Base-by-base conservation (phyloP, 1,284 basidiomycete genomes). In the Apiotrichum gracile region DNA sequence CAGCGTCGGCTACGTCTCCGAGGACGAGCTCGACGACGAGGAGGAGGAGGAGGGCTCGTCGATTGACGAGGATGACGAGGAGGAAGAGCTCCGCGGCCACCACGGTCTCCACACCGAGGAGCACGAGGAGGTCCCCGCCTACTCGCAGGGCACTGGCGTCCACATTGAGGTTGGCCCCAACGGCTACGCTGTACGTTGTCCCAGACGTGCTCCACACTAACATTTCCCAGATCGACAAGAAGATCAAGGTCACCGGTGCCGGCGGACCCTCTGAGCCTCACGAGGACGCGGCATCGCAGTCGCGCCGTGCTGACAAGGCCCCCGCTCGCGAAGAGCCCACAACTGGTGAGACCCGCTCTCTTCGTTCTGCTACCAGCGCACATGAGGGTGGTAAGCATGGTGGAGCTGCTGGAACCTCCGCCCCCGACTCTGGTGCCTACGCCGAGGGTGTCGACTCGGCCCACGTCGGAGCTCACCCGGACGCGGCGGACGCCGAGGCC, bases 21-120 rank as follows among this genome's bases (percentile, higher is more conserved):
- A 85, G 56, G 88, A 88, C 53, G 86, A 87, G 3, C 85, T 86
- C 40, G 86, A 85, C 2, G 81, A 80, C 34, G 82, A 83, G 47
- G 82, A 80, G 16, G 82, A 84, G 21, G 82, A 83, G 41, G 85
- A 84, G 49, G 85, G 84, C 10, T 84, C 83, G 34, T 86, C 83
- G 49, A 77, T 84, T 25, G 88, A 88, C 65, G 87, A 87, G 52
- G 87, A 87, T 55, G 83, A 84, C 8, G 84, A 78, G 27, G 64
- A 63, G 2, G 80, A 78, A 14, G 75, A 78, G 39, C 68, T 74
- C 38, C 66, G 68, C 22, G 70, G 76, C 24, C 77, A 78, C n/a
- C 45, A 48, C 29, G 19, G 25, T 33, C 58, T 66, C 67, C 43
- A 38, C 24, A 17, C 67, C 55, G 87, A 87, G 56, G 82, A 84